Evolutionary conservation across 1,284 basidiomycete species (phyloP).

Genomic region (Prillingera fragicola): DNA sequence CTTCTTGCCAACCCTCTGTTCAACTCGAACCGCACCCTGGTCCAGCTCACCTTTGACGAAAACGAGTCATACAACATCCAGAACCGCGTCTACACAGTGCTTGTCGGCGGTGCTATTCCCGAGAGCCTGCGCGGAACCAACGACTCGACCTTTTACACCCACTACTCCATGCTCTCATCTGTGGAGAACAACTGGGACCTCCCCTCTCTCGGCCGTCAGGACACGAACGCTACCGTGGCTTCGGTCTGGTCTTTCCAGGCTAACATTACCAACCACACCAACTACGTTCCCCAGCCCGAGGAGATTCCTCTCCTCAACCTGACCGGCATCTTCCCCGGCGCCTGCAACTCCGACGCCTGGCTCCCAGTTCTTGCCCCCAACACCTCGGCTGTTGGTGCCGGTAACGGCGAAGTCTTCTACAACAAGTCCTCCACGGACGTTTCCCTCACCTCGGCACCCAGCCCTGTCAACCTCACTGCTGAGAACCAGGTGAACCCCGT

Average conservation of each 20-base stretch:
- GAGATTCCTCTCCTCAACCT: conserved; percentile 37
- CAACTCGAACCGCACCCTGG: conserved; percentile 55
- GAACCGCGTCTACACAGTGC: conserved; percentile 45
- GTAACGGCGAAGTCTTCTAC: conserved; percentile 31
- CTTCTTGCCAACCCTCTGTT: conserved; percentile 53
- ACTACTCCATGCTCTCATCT: conserved; percentile 60
- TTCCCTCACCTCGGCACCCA: conserved; percentile 11
- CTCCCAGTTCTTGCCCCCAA: conserved; percentile 38
- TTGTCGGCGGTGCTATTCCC: conserved; percentile 57
- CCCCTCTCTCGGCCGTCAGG: conserved; percentile 56
- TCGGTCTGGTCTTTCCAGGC: conserved; percentile 41
- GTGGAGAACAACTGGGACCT: conserved; percentile 63
- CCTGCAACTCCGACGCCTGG: conserved; percentile 26
- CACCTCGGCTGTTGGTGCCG: conserved; percentile 32
- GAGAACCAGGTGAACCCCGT: conserved; percentile 21
- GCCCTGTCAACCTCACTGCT: conserved; percentile 25
- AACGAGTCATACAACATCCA: conserved; percentile 51
- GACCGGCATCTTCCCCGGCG: conserved; percentile 39
- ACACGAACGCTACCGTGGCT: conserved; percentile 50
- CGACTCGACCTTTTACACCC: conserved; percentile 59
- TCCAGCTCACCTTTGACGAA: conserved; percentile 58
- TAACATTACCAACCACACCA: conserved; percentile 22
- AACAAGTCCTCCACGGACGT: conserved; percentile 14
- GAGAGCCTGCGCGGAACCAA: conserved; percentile 47
- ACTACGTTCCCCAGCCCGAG: conserved; percentile 29